These are phyloP conservation scores for Kwoniella newhampshirensis DNA, from an alignment of 768 basidiomycete species.

Conservation along the genomic window DNA sequence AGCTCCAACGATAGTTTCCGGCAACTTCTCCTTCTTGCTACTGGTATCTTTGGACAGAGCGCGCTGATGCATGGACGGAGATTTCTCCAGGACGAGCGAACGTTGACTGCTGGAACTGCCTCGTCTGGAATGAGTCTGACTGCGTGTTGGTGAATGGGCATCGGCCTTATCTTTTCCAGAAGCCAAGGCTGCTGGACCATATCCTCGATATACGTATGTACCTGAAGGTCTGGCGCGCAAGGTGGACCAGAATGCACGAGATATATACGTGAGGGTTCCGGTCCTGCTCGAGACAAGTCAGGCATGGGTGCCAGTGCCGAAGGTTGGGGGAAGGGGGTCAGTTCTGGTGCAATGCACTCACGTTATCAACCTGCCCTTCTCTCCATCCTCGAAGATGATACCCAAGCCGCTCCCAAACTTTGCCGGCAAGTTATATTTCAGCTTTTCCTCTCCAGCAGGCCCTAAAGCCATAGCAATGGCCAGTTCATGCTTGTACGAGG, in stretches of 20 bases:
- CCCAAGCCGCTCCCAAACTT: conserved; percentile 42
- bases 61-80: conserved; percentile 14
- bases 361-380: conserved; percentile 52
- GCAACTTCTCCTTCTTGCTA: conserved; percentile 1
- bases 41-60: conserved; percentile 8
- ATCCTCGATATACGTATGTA: conserved; percentile 55
- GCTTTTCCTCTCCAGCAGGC: conserved; percentile 55
- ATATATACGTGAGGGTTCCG: conserved; percentile 46
- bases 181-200: conserved; percentile 44
- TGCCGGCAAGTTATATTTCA: conserved; percentile 50
- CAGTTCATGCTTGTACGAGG: conserved; percentile 56
- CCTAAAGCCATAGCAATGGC: conserved; percentile 53
- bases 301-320: not conserved
- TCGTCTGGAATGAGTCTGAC: conserved; percentile 33
- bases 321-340: not conserved
- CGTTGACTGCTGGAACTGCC: conserved; percentile 38
- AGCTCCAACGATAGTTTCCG: conserved; percentile 16
- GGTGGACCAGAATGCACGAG: conserved; percentile 50
- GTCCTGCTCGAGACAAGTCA: conserved; percentile 51
- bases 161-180: conserved; percentile 29
- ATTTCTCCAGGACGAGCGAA: conserved; percentile 12
- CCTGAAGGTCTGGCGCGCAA: conserved; percentile 49
- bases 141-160: conserved; percentile 13
- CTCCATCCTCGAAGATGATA: conserved; percentile 55
- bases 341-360: conserved; percentile 26